phyloP scores from a whole-genome alignment of 192 early-diverging fungal species.

The Funneliformis mosseae region DNA sequence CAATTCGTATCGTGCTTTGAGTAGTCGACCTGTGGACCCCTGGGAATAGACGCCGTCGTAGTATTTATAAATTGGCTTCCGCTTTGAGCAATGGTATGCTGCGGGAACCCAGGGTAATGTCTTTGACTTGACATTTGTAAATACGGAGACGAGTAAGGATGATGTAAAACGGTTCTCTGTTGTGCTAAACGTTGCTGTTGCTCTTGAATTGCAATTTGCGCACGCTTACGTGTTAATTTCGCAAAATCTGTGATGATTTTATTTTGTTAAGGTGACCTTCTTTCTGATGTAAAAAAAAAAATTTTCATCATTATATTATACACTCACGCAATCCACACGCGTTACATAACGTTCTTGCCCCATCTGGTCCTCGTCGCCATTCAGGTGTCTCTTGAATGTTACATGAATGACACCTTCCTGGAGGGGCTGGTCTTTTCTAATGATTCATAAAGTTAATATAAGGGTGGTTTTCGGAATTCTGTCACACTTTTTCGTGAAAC shows the following conservation, averaged over 20 bases:
- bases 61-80: neutral
- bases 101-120: neutral
- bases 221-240: constrained; percentile 15
- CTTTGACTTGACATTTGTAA: neutral
- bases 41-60: neutral
- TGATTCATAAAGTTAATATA: neutral
- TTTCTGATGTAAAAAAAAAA: neutral
- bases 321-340: constrained; percentile 90
- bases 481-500: neutral
- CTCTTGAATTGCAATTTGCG: constrained; percentile 1
- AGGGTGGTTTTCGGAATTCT: too few species aligned
- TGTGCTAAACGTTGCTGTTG: constrained; percentile 9
- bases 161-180: neutral
- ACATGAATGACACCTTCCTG: constrained; percentile 75
- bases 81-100: neutral
- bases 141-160: neutral
- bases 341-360: constrained; percentile 91
- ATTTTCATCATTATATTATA: neutral
- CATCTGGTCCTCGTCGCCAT: constrained; percentile 92
- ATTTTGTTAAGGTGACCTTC: neutral
- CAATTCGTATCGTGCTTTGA: neutral
- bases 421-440: constrained; percentile 59
- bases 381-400: constrained; percentile 88
- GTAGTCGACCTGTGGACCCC: neutral
- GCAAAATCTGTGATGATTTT: constrained; percentile 3